Conservation (phyloP, 1,284 basidiomycete genomes). For the Bjerkandera adusta region DNA sequence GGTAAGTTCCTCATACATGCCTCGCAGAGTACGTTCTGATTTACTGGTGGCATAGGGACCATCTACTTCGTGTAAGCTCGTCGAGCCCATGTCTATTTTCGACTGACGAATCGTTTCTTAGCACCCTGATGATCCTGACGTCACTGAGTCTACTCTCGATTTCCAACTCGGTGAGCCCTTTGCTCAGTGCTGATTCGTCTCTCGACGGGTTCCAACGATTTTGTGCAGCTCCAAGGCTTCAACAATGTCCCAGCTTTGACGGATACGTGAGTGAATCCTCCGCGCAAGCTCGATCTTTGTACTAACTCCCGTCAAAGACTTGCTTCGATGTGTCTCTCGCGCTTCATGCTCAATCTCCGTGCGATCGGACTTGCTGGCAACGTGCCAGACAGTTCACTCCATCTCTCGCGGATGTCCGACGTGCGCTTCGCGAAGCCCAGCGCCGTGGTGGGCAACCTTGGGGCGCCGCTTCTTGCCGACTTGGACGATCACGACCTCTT, state of each 20-base stretch:
- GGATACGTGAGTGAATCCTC: constrained; percentile 5
- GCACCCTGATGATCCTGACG: constrained; percentile 2
- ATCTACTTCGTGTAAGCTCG: constrained; percentile 12
- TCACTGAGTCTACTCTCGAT: constrained; percentile 10
- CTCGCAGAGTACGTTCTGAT: not conserved
- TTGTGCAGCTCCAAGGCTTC: constrained; percentile 4
- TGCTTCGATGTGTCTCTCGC: constrained; percentile 9
- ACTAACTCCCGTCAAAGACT: constrained; percentile 3
- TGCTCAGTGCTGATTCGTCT: not conserved
- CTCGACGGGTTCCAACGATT: not conserved
- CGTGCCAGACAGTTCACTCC: not conserved
- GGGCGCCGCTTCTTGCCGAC: constrained; percentile 2
- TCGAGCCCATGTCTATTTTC: not conserved
- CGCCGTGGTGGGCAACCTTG: constrained; percentile 7
- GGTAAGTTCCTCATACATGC: constrained; percentile 2
- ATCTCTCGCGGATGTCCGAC: not conserved
- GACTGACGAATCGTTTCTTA: not conserved
- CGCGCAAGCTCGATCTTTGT: not conserved
- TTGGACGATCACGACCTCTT: not conserved
- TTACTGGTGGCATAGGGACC: constrained; percentile 8
- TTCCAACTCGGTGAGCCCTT: not conserved
- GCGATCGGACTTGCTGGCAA: not conserved
- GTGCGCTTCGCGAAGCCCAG: not conserved
- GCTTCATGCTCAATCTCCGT: constrained; percentile 12
- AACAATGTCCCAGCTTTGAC: constrained; percentile 11